Base-by-base conservation (phyloP, 176 grass and related monocot genomes). In the Zizania latifolia region DNA sequence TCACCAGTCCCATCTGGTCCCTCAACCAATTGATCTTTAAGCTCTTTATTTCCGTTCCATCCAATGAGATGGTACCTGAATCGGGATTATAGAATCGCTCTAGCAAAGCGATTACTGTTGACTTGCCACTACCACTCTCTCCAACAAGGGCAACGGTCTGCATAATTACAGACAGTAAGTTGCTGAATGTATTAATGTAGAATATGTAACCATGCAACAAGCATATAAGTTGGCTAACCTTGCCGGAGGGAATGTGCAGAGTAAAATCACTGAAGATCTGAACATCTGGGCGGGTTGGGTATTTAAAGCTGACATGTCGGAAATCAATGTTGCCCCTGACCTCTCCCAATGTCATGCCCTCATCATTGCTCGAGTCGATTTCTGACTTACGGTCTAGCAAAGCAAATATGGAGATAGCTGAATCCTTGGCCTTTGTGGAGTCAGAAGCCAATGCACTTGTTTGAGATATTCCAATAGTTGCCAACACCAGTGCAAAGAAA, bases 61-160 rank as follows among this genome's bases (percentile, higher is more conserved):
- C 92, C 60, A 95, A 13, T 56, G 79, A 81, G 62, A 95, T 87
- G 1, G 55, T 86, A 8, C 92, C 89, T 8, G 83, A 91, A 36
- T 95, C 83, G 0, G 92, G 89, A 70, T 91, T 68, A 54, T 95
- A 95, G 75, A 95, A 95, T 82, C 92, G 60, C 70, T 95, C 89
- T 29, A 95, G 62, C 53, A 95, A 71, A 55, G 83, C 77, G 2
- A 95, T 95, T 37, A 86, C 72, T 2, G 89, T 95, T 54, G 92
- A 95, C 58, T 95, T 95, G 7, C 92, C 92, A 8, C 92, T 91
- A 10, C 92, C 92, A 77, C 92, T 95, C 86, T 88, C 85, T 57
- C 92, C 92, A 62, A 95, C 92, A 55, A 95, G 79, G 17, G 92
- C 92, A 34, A 89, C 37, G 32, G 86, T 89, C 92, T 91, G 19